Evolutionary conservation across 306 rosid species (phyloP).

Genomic region (Rosa multiflora): DNA sequence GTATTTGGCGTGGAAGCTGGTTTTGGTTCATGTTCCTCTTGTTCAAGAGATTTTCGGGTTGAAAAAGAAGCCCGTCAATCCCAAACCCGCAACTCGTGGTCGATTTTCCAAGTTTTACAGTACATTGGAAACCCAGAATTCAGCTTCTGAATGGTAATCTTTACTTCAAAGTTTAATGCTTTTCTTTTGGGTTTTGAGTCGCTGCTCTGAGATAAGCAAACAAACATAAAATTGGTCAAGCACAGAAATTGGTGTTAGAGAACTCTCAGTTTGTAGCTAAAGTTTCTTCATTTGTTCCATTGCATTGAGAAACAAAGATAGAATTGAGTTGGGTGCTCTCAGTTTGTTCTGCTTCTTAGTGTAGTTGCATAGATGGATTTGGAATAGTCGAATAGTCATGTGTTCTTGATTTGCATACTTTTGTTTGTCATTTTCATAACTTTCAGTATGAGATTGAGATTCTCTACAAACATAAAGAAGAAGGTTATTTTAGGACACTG

Average conservation of each 20-base stretch:
- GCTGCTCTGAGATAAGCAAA: neutral
- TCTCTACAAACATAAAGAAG: neutral
- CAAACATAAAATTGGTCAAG: neutral
- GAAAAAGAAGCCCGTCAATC: conserved; percentile 50
- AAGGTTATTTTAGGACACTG: neutral
- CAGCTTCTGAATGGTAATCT: conserved; percentile 41
- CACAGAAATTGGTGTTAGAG: neutral
- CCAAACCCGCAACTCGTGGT: conserved; percentile 58
- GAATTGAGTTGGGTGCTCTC: neutral
- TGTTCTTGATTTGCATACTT: neutral
- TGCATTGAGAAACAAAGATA: neutral
- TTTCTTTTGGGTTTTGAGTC: neutral
- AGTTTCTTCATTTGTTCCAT: neutral
- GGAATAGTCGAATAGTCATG: neutral
- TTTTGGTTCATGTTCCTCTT: conserved; percentile 81
- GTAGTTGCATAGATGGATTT: neutral
- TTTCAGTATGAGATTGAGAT: neutral
- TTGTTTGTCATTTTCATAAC: neutral
- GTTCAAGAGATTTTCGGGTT: conserved; percentile 85
- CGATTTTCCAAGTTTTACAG: conserved; percentile 65
- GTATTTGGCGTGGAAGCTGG: conserved; percentile 92
- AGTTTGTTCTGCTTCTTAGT: neutral
- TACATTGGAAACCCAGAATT: conserved; percentile 43
- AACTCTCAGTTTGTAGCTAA: neutral
- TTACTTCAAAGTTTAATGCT: neutral